phyloP scores from a whole-genome alignment of 225 moss, liverwort and hornwort genomes.

The Physcomitrium patens region DNA sequence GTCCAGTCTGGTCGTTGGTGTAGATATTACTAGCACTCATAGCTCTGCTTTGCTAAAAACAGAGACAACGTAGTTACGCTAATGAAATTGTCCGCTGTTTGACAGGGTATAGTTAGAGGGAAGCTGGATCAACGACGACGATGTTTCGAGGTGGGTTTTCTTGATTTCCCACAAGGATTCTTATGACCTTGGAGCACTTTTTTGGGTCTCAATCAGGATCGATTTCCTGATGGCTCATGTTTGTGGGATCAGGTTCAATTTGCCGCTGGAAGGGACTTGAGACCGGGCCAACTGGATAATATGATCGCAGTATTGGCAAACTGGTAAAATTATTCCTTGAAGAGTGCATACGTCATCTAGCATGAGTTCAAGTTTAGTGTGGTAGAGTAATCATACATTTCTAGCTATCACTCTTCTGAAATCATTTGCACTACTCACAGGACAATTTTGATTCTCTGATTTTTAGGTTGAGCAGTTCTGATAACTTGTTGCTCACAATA shows the following conservation, averaged over 20 bases:
- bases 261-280: constrained; percentile 93
- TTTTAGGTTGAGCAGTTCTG: constrained; percentile 83
- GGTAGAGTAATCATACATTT: not conserved
- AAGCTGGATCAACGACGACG: constrained; percentile 94
- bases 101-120: constrained; percentile 90
- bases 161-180: not conserved
- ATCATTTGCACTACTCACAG: constrained; percentile 16
- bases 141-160: constrained; percentile 74
- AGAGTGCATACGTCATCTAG: too few species aligned
- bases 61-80: not conserved
- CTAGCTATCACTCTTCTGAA: too few species aligned
- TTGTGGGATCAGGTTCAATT: constrained; percentile 75
- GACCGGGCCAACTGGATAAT: constrained; percentile 89
- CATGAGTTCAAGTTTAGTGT: too few species aligned
- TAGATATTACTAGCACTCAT: not conserved
- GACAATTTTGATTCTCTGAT: not conserved
- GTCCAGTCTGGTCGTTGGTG: not conserved
- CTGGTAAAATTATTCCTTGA: constrained; percentile 45
- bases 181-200: not conserved
- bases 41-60: not conserved
- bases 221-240: constrained; percentile 23
- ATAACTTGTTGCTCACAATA: constrained; percentile 80
- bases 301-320: constrained; percentile 81
- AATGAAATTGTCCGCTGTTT: constrained; percentile 14
- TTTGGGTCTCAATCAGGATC: not conserved